Conservation (phyloP, 768 basidiomycete genomes). For the Serendipita sp. region DNA sequence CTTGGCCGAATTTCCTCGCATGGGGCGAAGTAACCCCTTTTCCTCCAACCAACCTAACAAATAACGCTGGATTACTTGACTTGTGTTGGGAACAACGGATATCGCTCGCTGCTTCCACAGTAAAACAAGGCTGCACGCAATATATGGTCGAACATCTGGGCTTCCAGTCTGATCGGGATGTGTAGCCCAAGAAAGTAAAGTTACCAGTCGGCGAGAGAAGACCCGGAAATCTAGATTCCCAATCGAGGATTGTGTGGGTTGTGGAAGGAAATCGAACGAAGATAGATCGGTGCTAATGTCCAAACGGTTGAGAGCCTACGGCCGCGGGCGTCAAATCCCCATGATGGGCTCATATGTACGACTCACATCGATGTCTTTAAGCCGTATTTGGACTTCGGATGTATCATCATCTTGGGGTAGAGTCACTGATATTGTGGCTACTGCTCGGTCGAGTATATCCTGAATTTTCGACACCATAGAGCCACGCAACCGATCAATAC, state of each 20-base stretch:
- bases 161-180: neutral
- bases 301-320: neutral
- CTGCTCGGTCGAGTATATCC: neutral
- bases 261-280: neutral
- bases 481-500: neutral
- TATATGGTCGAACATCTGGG: neutral
- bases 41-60: neutral
- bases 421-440: neutral
- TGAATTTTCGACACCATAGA: neutral
- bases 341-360: neutral
- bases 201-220: neutral
- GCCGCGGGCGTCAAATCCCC: neutral
- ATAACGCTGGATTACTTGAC: neutral
- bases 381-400: neutral
- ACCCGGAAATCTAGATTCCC: neutral
- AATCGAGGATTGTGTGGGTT: neutral
- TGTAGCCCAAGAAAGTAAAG: neutral
- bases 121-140: neutral
- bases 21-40: neutral
- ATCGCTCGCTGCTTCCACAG: neutral
- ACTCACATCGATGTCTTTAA: neutral
- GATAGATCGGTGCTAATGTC: neutral
- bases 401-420: neutral
- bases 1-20: neutral
- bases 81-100: neutral